Percentiles rank a stretch among this genome's conserved stretches.
Evolutionary conservation across 1,284 basidiomycete genomes (phyloP).

Genomic region (Coriolopsis trogii): DNA sequence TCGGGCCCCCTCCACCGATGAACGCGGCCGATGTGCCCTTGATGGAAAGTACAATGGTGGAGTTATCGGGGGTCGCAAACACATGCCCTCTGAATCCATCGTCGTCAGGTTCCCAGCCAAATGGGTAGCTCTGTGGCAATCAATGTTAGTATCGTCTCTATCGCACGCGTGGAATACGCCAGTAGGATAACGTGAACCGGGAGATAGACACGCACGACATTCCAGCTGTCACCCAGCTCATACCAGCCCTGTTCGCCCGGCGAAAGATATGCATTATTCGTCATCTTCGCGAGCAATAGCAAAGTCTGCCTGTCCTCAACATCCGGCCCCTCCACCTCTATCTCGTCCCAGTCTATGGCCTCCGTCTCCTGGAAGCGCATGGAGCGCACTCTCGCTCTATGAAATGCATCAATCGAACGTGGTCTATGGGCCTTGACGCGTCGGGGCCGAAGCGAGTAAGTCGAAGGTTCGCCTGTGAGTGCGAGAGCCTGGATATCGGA

Average conservation of each 20-base stretch:
- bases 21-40: constrained; percentile 90
- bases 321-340: constrained; percentile 68
- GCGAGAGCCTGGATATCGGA: constrained; percentile 17
- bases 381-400: constrained; percentile 53
- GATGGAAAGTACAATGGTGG: constrained; percentile 87
- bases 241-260: constrained; percentile 76
- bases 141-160: background rate
- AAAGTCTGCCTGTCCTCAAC: constrained; percentile 79
- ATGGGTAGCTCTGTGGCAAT: constrained; percentile 65
- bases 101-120: constrained; percentile 90
- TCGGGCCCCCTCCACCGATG: constrained; percentile 84
- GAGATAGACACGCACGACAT: constrained; percentile 48
- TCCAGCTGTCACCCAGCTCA: constrained; percentile 69
- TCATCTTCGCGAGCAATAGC: constrained; percentile 90
- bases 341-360: constrained; percentile 61
- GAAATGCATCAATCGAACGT: constrained; percentile 51
- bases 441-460: constrained; percentile 44
- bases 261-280: constrained; percentile 85
- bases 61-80: constrained; percentile 82
- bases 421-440: constrained; percentile 49
- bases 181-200: background rate
- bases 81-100: constrained; percentile 94
- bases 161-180: background rate
- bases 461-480: constrained; percentile 1
- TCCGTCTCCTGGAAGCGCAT: constrained; percentile 50